Evolutionary conservation across 2,329 filamentous ascomycete genomes (phyloP).

Genomic region (Fusarium nurragi): DNA sequence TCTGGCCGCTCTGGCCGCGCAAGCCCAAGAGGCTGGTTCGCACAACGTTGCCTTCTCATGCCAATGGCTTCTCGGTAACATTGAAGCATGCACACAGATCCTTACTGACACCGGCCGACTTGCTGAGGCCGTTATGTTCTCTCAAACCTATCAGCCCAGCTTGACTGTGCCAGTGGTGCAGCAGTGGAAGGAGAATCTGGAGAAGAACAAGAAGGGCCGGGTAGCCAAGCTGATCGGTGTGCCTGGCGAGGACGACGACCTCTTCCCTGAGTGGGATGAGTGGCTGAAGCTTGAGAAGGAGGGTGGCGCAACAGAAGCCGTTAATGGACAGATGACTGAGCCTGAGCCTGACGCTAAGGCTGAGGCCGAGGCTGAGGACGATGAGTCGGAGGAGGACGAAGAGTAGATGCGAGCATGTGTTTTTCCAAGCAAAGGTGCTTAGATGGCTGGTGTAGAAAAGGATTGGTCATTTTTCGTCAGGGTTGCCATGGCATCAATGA

Average conservation of each 20-base stretch:
- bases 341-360: constrained; percentile 38
- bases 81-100: constrained; percentile 82
- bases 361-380: constrained; percentile 37
- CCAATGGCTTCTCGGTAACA: constrained; percentile 85
- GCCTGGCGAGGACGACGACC: constrained; percentile 82
- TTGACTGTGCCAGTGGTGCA: constrained; percentile 72
- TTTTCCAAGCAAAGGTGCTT: constrained; percentile 40
- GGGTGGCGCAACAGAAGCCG: constrained; percentile 55
- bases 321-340: constrained; percentile 40
- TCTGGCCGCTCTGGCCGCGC: constrained; percentile 74
- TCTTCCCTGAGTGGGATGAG: constrained; percentile 97
- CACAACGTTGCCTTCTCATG: constrained; percentile 95
- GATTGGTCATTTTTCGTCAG: constrained; percentile 45
- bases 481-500: constrained; percentile 46
- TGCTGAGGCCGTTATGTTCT: constrained; percentile 89
- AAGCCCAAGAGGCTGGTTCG: constrained; percentile 79
- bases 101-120: constrained; percentile 80
- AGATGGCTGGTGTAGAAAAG: constrained; percentile 47
- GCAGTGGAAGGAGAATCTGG: constrained; percentile 84
- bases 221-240: constrained; percentile 85
- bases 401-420: constrained; percentile 38
- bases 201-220: constrained; percentile 85
- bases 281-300: constrained; percentile 84
- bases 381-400: constrained; percentile 42
- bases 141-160: constrained; percentile 95